Percentiles rank a stretch among this genome's conserved stretches.
phyloP scores from a whole-genome alignment of 176 grass and related monocot species.

The Zizania latifolia region DNA sequence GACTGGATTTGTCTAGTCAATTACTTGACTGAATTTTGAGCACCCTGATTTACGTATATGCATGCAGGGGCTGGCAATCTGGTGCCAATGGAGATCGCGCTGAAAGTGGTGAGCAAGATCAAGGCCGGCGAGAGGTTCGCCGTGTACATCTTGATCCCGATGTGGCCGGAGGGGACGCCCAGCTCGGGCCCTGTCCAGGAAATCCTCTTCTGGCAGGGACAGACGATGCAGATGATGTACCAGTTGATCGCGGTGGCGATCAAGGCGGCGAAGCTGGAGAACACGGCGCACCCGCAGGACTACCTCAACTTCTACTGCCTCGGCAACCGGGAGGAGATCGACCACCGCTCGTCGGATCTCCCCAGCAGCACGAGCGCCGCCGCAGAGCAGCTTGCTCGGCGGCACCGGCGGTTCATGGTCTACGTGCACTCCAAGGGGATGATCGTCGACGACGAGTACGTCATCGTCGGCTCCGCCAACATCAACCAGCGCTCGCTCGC shows the following conservation, averaged over 20 bases:
- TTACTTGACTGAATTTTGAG: no score
- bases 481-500: slow-evolving; percentile 83
- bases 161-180: slow-evolving; percentile 43
- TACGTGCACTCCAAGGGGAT: slow-evolving; percentile 93
- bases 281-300: slow-evolving; percentile 36
- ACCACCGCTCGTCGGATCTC: not conserved
- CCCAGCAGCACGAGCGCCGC: not conserved
- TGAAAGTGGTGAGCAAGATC: slow-evolving; percentile 49
- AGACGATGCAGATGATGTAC: slow-evolving; percentile 91
- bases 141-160: slow-evolving; percentile 41
- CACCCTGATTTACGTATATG: no score
- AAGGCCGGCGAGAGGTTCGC: slow-evolving; percentile 34
- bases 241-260: slow-evolving; percentile 31
- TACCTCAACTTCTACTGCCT: slow-evolving; percentile 97
- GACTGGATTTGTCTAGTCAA: no score
- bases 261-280: not conserved
- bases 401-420: slow-evolving; percentile 70
- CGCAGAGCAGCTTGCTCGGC: slow-evolving; percentile 16
- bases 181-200: slow-evolving; percentile 10
- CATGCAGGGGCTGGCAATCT: slow-evolving; percentile 31
- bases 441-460: slow-evolving; percentile 94
- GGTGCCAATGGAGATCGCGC: slow-evolving; percentile 56
- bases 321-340: slow-evolving; percentile 42
- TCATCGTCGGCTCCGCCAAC: slow-evolving; percentile 84
- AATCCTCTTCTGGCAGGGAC: slow-evolving; percentile 58